Conservation (phyloP, 2,329 filamentous ascomycete species). For the Sporothrix pseudoabietina region DNA sequence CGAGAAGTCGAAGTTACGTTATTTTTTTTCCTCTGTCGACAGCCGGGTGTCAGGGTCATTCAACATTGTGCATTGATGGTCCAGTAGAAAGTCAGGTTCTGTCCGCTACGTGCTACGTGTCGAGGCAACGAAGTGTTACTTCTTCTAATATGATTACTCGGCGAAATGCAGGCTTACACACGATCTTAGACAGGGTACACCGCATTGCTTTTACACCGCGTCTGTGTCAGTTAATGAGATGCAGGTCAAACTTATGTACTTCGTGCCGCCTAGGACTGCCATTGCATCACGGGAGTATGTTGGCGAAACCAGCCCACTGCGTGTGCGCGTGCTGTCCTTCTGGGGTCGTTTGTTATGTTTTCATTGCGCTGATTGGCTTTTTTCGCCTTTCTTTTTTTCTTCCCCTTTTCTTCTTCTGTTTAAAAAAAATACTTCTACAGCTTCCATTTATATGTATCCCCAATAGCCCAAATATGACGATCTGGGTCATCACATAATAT, state of each 20-base stretch:
- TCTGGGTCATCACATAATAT: background rate
- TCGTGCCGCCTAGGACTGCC: no score
- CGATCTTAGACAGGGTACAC: background rate
- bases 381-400: no score
- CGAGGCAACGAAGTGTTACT: background rate
- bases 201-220: background rate
- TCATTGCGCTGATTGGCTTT: no score
- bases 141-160: background rate
- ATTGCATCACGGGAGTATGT: no score
- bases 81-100: background rate
- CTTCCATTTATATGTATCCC: background rate
- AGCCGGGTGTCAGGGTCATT: no score
- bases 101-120: background rate
- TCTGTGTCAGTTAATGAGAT: background rate
- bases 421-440: no score
- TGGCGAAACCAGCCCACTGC: no score
- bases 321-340: no score
- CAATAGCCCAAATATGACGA: background rate
- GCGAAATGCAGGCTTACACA: slow-evolving; percentile 2
- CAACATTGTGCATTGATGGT: background rate
- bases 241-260: no score
- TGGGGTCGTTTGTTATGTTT: no score
- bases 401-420: no score
- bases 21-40: no score
- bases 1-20: background rate